Base-by-base conservation (phyloP, 2,329 filamentous ascomycete genomes). In the Neopestalotiopsis rosae region DNA sequence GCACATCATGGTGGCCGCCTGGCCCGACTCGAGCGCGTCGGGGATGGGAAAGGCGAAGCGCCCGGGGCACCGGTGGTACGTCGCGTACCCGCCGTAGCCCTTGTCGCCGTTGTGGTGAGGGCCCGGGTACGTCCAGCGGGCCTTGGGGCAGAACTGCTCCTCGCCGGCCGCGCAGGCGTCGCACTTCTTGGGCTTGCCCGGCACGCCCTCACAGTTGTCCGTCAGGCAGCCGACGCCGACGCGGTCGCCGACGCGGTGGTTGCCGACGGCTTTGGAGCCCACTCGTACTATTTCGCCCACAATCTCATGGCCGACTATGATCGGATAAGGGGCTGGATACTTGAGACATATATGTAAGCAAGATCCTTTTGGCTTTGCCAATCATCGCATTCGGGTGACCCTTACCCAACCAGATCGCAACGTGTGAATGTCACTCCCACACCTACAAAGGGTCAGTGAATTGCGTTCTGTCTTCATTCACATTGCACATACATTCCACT, bases 1-100 rank as follows among this genome's bases (percentile, higher is more conserved):
- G 72, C 91, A 92, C 62, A 92, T 82, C 85, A 92, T 88, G 4
- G 90, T 89, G n/a, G 90, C 81, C 12, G 80, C 79, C 24, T 79
- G 73, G n/a, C 76, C 76, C 2, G 75, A 75, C 28, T 71, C 68
- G 9, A 83, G 65, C 6, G 70, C 72, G 17, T 79, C 77, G 5
- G 80, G 81, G 52, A 83, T 81, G 71, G 80, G 80, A 68, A 83
- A 74, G 5, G 76, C 78, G 70, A 91, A 91, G 5, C 69, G 70
- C 13, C 67, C 71, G 4, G 69, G 69, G 9, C 66, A 65, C 45
- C 73, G 71, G 63, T 74, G 70, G 67, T 73, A 68, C n/a, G 71
- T 71, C 30, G 72, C 70, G 61, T 78, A 78, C 63, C 85, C 89
- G 14, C 89, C 90, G 73, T 88, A 88, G 9, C 84, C 85, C 74